Base-by-base conservation (phyloP, 2,329 filamentous ascomycete species). In the Hirsutella thompsonii region DNA sequence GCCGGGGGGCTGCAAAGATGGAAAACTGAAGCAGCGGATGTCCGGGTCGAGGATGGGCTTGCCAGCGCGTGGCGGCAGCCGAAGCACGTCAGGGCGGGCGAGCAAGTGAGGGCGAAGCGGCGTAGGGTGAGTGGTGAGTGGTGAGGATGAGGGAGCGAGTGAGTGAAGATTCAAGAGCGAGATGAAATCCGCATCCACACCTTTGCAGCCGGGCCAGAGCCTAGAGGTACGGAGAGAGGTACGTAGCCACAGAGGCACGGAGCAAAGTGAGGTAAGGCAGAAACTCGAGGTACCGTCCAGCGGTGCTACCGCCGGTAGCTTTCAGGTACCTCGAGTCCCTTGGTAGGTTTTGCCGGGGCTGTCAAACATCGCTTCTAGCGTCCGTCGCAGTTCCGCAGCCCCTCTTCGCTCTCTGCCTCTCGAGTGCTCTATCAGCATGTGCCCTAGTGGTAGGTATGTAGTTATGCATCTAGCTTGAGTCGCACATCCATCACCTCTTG, bases 91-190 rank as follows among this genome's bases (percentile, higher is more conserved):
- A 16, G n/a, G 21, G 20, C 20, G 20, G 20, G 20, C 32, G 20
- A n/a, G 40, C 16, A 23, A n/a, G 23, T 13, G 23, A 30, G 23
- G 37, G 37, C 13, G n/a, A 30, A 16, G 11, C 23, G 18, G n/a
- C 6, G 37, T 5, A 23, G n/a, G 30, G 30, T 16, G 30, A 32
- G n/a, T n/a, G 45, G 42, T 43, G 46, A 44, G 44, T n/a, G 41
- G 33, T 43, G 42, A 46, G 43, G 37, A 39, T 36, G 34, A 20
- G 37, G 16, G 23, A 30, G 23, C n/a, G 36, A n/a, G 26, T 45
- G 45, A 49, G 43, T 49, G 47, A 52, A 53, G 51, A 52, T 50
- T 50, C 45, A 46, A 49, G 47, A 49, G 47, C 42, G 46, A 51
- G 47, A 49, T 49, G 47, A 49, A 51, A 47, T 48, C 47, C 46